phyloP scores from a whole-genome alignment of 352 stramenopile genomes.

The Hyaloperonospora arabidopsidis region DNA sequence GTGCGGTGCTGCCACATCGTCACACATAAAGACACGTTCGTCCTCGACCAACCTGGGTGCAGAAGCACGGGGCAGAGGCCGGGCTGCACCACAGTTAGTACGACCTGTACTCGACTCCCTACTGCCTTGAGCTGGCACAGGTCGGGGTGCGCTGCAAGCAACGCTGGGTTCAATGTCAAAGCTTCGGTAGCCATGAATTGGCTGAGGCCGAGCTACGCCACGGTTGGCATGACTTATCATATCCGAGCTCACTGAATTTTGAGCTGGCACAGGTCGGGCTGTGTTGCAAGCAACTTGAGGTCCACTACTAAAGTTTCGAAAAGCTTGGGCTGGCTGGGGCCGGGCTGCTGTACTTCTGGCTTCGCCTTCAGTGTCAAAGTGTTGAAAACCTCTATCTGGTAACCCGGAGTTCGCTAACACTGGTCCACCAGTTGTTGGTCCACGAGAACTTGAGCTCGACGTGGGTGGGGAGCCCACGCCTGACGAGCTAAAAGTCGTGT shows the following conservation, averaged over 20 bases:
- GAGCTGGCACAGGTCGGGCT: neutral
- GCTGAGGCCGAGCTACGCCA: slow-evolving; percentile 2
- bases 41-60: slow-evolving; percentile 30
- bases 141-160: neutral
- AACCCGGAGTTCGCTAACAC: neutral
- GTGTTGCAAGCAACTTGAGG: neutral
- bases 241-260: neutral
- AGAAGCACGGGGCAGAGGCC: slow-evolving; percentile 2
- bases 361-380: too few species aligned
- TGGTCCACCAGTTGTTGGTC: slow-evolving; percentile 5
- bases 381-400: slow-evolving; percentile 1
- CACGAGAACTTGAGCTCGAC: slow-evolving; percentile 7
- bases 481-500: slow-evolving; percentile 10
- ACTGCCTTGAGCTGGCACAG: neutral
- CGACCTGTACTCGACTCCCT: neutral
- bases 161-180: too few species aligned
- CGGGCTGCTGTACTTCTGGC: too few species aligned
- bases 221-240: neutral
- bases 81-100: neutral
- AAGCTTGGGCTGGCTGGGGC: too few species aligned
- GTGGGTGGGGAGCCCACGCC: slow-evolving; percentile 9
- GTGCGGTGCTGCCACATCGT: slow-evolving; percentile 2
- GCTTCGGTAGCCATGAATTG: too few species aligned
- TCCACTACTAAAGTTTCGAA: too few species aligned
- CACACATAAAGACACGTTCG: slow-evolving; percentile 14